These are phyloP conservation scores for Leishmania major DNA, from an alignment of 208 protist species.

Conservation along the genomic window DNA sequence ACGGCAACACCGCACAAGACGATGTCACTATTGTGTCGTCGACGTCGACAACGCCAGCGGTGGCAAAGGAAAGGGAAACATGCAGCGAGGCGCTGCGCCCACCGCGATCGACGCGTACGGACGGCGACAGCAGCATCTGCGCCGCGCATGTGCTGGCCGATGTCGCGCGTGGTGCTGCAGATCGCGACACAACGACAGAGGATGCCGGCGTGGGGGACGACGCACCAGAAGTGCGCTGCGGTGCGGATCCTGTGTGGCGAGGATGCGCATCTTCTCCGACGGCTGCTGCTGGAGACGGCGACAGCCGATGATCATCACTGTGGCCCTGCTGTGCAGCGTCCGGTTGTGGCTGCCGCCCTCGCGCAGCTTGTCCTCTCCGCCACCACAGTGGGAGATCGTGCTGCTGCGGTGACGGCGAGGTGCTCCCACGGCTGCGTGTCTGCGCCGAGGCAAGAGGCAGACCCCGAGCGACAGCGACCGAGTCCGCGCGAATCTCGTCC, in stretches of 20 bases:
- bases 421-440: neutral
- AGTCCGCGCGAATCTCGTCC: slow-evolving; percentile 10
- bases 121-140: slow-evolving; percentile 1
- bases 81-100: slow-evolving; percentile 7
- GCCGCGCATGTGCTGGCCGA: slow-evolving; percentile 6
- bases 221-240: neutral
- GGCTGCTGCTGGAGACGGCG: slow-evolving; percentile 10
- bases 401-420: slow-evolving; percentile 11
- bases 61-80: neutral
- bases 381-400: neutral
- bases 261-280: neutral
- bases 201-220: neutral
- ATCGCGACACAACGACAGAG: neutral
- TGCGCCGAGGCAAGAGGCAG: neutral
- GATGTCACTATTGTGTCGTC: neutral
- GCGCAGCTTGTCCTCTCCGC: neutral
- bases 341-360: neutral
- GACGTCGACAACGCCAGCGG: neutral
- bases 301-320: neutral
- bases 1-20: neutral
- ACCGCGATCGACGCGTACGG: slow-evolving; percentile 1
- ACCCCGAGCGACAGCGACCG: neutral
- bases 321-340: neutral
- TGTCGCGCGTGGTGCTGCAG: neutral
- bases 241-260: neutral